Base-by-base conservation (phyloP, 106 monocot genomes). In the Phalaenopsis aphrodite region DNA sequence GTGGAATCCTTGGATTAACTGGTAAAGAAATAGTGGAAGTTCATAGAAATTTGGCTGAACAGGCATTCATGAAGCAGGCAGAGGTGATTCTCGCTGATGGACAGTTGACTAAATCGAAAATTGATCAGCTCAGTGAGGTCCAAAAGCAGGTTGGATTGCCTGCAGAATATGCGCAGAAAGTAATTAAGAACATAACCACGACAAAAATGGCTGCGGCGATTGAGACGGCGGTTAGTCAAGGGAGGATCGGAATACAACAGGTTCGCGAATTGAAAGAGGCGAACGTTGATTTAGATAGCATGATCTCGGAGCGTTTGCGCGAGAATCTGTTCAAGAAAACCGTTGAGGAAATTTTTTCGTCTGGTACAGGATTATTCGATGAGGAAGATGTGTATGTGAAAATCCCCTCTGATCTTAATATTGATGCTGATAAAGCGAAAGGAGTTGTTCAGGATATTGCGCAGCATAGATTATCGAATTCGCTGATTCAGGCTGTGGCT, bases 41-140 rank as follows among this genome's bases (percentile, higher is more conserved):
- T 67, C 99, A 95, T 61, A 81, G 88, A 41, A 95, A 85, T 37
- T 84, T 99, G 79, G 93, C 99, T 61, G 99, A 99, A 79, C 92
- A 95, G 75, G 89, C 99, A 41, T 99, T 99, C 83, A 93, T 88
- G 87, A 94, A 99, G 79, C 94, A 90, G 79, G 99, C 99, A 55
- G 95, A 99, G 85, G 91, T 95, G 9, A 99, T 99, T 82, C 83
- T 99, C 8, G 94, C 99, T 56, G 99, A 99, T 82, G 99, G 99
- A 36, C 91, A 95, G 72, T 81, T 99, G 79, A 88, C 93, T 2
- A 95, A 99, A 77, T 88, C 95, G 16, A 87, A 84, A 78, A 87
- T 93, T 15, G 95, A 99, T 30, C 95, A 99, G 82, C 91, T 99
- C 3, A 88, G 82, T 64, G 89, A 88, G 42, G 88, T 90, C 2